Evolutionary conservation across 1,139 yeast genomes (phyloP), one percentile per base, ranked within the genome.

Genomic region (Blastobotrys persicus): DNA sequence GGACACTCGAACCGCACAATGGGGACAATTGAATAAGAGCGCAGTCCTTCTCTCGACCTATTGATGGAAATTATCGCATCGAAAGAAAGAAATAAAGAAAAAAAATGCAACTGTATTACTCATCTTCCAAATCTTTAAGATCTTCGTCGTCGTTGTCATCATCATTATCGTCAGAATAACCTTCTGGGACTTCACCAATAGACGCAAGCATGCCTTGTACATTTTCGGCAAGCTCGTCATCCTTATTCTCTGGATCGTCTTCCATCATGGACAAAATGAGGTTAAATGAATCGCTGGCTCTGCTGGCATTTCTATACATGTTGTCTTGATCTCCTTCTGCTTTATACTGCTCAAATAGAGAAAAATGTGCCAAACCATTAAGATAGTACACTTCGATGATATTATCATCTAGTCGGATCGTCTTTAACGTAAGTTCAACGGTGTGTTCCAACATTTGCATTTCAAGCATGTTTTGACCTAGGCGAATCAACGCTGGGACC

Each of bases 321-420:
- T 53, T 43, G 40, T 64, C 44, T 32, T 48, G 37, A 28, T 49
- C 14, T 28, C 38, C 39, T 11, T 49, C 51, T 32, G 26, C 48
- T 47, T 26, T 49, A 47, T 19, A 50, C 42, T 48, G 33, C 17
- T 55, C 54, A 44, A 49, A 59, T 18, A 59, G 73, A 59, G 87
- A 73, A 54, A 82, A 77, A 60, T 82, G 75, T 0, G 94, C 81
- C 61, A 89, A 79, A 0, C 94, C 94, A 63, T 88, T 95, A 57
- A 88, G 72, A 64, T 91, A 91, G 62, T 79, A 84, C 33, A 84
- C 76, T 60, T 91, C 98, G 50, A 88, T 72, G 53, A 87, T 80
- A 57, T 82, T 84, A 59, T 91, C 97, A 67, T 91, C 89, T 46
- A 91, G 78, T 54, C 86, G 91, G 59, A 83, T 82, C 18, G 84